Evolutionary conservation across 2,329 filamentous ascomycete species (phyloP).

Genomic region (Calonectria henricotiae): DNA sequence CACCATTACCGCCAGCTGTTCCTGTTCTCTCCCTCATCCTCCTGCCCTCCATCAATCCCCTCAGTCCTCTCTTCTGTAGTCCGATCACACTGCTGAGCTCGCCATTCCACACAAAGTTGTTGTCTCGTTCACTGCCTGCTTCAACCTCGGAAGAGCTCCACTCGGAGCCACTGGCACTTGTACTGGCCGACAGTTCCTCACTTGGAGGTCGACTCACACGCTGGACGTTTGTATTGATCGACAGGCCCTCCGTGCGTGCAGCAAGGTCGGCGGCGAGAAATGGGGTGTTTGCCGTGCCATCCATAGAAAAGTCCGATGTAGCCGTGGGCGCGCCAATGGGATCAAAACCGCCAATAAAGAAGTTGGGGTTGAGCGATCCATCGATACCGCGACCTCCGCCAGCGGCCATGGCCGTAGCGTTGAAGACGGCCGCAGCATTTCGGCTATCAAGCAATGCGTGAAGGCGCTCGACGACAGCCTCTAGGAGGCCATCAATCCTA

Average conservation of each 20-base stretch:
- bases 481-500: constrained; percentile 90
- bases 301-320: constrained; percentile 57
- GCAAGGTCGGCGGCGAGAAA: constrained; percentile 54
- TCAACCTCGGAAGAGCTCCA: constrained; percentile 72
- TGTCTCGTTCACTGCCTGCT: constrained; percentile 64
- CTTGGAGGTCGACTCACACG: constrained; percentile 60
- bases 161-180: constrained; percentile 70
- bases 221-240: constrained; percentile 66
- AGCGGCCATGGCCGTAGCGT: constrained; percentile 97
- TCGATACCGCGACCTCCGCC: constrained; percentile 90
- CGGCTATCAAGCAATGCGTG: constrained; percentile 92
- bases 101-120: constrained; percentile 79
- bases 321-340: constrained; percentile 57
- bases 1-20: constrained; percentile 55
- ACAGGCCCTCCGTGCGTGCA: constrained; percentile 60
- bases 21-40: constrained; percentile 83
- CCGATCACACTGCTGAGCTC: constrained; percentile 93
- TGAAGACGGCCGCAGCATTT: constrained; percentile 97
- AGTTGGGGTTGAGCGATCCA: constrained; percentile 76
- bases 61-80: constrained; percentile 91
- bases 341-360: constrained; percentile 70
- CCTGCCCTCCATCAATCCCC: constrained; percentile 95
- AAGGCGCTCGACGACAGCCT: constrained; percentile 92
- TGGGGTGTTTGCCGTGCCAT: constrained; percentile 54
- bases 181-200: constrained; percentile 67